phyloP scores from a whole-genome alignment of 2,329 filamentous ascomycete species.

The Grosmannia serpens region DNA sequence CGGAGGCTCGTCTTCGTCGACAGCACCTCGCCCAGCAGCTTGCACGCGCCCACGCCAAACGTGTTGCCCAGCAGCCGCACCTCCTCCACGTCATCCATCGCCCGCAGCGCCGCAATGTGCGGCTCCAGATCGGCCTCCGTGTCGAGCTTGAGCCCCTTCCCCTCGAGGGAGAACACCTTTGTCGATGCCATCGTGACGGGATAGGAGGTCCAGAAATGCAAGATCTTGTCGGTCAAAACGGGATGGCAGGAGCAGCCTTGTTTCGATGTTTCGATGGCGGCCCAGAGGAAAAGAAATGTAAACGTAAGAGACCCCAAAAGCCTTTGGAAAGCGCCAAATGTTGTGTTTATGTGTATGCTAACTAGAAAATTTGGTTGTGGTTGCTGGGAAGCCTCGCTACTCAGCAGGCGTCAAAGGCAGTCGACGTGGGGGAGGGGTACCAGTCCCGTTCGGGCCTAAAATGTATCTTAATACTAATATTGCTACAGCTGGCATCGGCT shows the following conservation, averaged over 20 bases:
- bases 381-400: background rate
- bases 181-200: slow-evolving; percentile 35
- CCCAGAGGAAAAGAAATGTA: background rate
- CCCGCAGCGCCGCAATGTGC: slow-evolving; percentile 64
- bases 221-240: background rate
- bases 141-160: slow-evolving; percentile 85
- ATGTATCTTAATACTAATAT: background rate
- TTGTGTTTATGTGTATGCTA: background rate
- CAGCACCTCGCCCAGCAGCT: slow-evolving; percentile 72
- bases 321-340: background rate
- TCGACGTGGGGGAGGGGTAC: background rate
- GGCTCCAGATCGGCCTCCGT: slow-evolving; percentile 76
- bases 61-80: slow-evolving; percentile 86
- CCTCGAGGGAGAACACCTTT: slow-evolving; percentile 81
- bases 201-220: slow-evolving; percentile 14
- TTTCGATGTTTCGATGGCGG: background rate
- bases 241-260: background rate
- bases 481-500: background rate
- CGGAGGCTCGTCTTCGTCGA: slow-evolving; percentile 73
- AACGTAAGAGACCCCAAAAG: background rate
- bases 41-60: slow-evolving; percentile 76
- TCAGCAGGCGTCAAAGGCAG: background rate
- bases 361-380: background rate
- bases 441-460: background rate
- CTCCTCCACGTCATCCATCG: slow-evolving; percentile 68